These are phyloP conservation scores for Artemisia annua DNA, from an alignment of 129 eudicot genomes.

Conservation along the genomic window DNA sequence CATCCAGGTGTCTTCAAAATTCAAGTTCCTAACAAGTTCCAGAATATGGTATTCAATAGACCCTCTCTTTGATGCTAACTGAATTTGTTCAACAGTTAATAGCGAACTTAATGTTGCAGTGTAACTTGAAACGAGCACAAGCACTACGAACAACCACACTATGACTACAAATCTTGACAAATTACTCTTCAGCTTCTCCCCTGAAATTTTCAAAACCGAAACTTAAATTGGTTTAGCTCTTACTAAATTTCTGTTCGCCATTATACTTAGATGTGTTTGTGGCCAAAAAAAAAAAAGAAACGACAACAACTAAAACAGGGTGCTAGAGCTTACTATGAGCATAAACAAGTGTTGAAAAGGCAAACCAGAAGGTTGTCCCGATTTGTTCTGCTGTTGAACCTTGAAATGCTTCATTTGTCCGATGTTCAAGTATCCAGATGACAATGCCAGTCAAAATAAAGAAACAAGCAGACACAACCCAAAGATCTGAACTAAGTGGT, in stretches of 20 bases:
- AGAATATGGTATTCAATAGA: constrained; percentile 21
- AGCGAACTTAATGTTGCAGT: constrained; percentile 61
- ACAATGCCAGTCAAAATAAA: constrained; percentile 30
- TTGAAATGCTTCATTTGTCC: constrained; percentile 27
- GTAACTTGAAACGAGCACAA: constrained; percentile 50
- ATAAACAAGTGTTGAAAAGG: constrained; percentile 40
- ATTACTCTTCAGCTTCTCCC: constrained; percentile 42
- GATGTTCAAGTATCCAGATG: constrained; percentile 46
- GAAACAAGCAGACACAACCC: constrained; percentile 35
- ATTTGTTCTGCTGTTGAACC: constrained; percentile 34
- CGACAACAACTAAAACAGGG: no score
- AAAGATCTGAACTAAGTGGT: constrained; percentile 41
- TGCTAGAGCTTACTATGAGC: constrained; percentile 36
- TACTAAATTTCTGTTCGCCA: no score
- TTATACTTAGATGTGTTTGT: no score
- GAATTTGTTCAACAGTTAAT: constrained; percentile 53
- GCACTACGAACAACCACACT: constrained; percentile 50
- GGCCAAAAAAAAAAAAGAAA: no score
- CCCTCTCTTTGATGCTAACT: constrained; percentile 20
- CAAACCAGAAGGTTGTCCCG: constrained; percentile 41
- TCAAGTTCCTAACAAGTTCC: constrained; percentile 11
- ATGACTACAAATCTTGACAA: constrained; percentile 42
- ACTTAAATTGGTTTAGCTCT: no score
- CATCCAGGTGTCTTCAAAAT: constrained; percentile 4
- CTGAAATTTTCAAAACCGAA: constrained; percentile 17